A percentile compares a stretch with the other conserved stretches of the same genome.
These are phyloP conservation scores for Pilaira anomala DNA, from an alignment of 192 early-diverging fungal species.

Conservation along the genomic window DNA sequence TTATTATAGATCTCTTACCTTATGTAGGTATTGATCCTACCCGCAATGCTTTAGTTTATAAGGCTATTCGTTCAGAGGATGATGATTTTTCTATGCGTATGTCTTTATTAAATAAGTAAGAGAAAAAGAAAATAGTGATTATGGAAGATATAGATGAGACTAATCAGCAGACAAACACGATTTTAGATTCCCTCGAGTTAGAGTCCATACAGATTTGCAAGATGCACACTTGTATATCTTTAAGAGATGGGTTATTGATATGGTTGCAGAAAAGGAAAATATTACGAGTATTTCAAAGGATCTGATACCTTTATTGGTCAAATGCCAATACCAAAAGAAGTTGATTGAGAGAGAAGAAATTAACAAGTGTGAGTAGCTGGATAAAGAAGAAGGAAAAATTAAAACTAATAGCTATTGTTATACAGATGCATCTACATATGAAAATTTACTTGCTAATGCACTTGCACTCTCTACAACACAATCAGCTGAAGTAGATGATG, in stretches of 20 bases:
- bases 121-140: conserved; percentile 30
- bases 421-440: conserved; percentile 23
- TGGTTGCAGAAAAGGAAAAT: conserved; percentile 61
- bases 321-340: conserved; percentile 77
- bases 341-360: conserved; percentile 64
- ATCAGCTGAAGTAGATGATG: conserved; percentile 40
- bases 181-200: conserved; percentile 75
- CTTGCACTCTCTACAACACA: conserved; percentile 36
- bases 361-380: conserved; percentile 49
- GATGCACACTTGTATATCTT: conserved; percentile 94
- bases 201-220: conserved; percentile 76
- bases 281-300: conserved; percentile 79
- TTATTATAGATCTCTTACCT: conserved; percentile 33
- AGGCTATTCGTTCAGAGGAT: conserved; percentile 42
- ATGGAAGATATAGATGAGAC: background rate
- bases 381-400: background rate
- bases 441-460: conserved; percentile 32
- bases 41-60: conserved; percentile 43
- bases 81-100: conserved; percentile 58
- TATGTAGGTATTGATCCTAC: conserved; percentile 51
- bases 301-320: conserved; percentile 82
- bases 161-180: conserved; percentile 36
- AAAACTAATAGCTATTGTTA: background rate
- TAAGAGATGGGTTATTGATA: conserved; percentile 90
- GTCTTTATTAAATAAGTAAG: conserved; percentile 47